A percentile compares a stretch with the other conserved stretches of the same genome.
These are phyloP conservation scores for Phytophthora citricola DNA, from an alignment of 352 stramenopile species.

Conservation along the genomic window DNA sequence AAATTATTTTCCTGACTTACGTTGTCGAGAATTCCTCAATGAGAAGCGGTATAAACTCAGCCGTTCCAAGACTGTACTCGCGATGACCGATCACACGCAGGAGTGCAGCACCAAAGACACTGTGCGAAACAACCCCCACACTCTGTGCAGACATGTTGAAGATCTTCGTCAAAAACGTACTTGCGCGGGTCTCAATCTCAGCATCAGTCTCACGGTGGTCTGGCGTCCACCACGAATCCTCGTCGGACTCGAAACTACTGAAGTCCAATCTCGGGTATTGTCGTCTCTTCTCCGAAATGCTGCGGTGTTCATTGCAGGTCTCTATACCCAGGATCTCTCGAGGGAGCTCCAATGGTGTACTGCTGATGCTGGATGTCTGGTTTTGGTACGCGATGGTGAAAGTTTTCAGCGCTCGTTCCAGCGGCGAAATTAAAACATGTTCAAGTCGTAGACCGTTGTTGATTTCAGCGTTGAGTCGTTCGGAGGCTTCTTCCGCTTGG, in stretches of 20 bases:
- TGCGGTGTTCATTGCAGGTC: slow-evolving; percentile 33
- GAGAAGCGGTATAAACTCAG: slow-evolving; percentile 37
- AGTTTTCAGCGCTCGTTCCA: slow-evolving; percentile 32
- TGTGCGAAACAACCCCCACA: slow-evolving; percentile 36
- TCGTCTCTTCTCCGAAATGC: slow-evolving; percentile 27
- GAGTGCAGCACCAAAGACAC: slow-evolving; percentile 35
- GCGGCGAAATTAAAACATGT: slow-evolving; percentile 33
- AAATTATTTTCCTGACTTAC: slow-evolving; percentile 1
- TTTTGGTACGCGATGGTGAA: slow-evolving; percentile 32
- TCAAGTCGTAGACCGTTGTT: slow-evolving; percentile 19
- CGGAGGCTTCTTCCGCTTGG: slow-evolving; percentile 23
- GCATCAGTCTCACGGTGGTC: slow-evolving; percentile 26
- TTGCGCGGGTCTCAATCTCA: slow-evolving; percentile 27
- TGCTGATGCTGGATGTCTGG: slow-evolving; percentile 19
- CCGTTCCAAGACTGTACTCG: slow-evolving; percentile 35
- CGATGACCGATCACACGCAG: slow-evolving; percentile 35
- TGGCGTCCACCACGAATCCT: slow-evolving; percentile 37
- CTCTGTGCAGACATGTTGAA: slow-evolving; percentile 28
- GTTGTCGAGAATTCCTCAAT: slow-evolving; percentile 17
- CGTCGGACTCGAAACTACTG: slow-evolving; percentile 24
- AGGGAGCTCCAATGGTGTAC: slow-evolving; percentile 26
- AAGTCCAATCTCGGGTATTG: slow-evolving; percentile 34
- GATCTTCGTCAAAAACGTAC: slow-evolving; percentile 25
- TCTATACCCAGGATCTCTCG: slow-evolving; percentile 30
- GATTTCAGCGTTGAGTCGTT: slow-evolving; percentile 25